Evolutionary conservation across 306 rosid species (phyloP), one percentile per base, ranked within the genome.

Genomic region (Trifolium dubium): DNA sequence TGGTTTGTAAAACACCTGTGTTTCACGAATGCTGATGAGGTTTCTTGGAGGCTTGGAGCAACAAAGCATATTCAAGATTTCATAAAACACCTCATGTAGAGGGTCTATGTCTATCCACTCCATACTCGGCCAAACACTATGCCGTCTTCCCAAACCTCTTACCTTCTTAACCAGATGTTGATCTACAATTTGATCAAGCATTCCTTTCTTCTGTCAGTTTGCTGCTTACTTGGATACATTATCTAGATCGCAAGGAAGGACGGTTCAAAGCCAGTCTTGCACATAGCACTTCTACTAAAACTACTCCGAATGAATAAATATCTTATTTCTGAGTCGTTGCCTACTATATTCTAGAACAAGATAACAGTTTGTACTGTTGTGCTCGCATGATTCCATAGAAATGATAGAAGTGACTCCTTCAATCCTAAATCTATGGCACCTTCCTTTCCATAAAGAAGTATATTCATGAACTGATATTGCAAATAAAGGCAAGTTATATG

Each of bases 151-250:
- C 97, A 44, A 89, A 91, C 83, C 91, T 94, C 86, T 88, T 94
- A 89, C 97, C 76, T 88, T 89, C 66, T 96, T 97, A 6, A 47
- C 87, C 29, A 93, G 85, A 76, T 89, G 86, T 44, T 84, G 82
- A 85, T 93, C 98, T 96, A 93, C 89, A 88, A 93, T 83, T 73
- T 91, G 92, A 74, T 93, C 96, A 59, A 93, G 92, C 96, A 91
- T 88, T 37, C 97, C 23, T 85, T 93, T 93, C 83, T 91, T 89
- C 83, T 91, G 96, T 96, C 98, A 93, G 11, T 61, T 79, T 94
- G 89, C 88, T 8, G 96, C 96, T 94, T 94, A 94, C 83, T 91
- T 97, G 17, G 23, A 0, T 23, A 23, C 23, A 23, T 23, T 23
- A 23, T 23, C 23, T 23, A 23, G 23, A 0, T 23, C 23, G 1